Conservation (phyloP, 208 protist genomes). For the Jaenimonas drosophilae region DNA sequence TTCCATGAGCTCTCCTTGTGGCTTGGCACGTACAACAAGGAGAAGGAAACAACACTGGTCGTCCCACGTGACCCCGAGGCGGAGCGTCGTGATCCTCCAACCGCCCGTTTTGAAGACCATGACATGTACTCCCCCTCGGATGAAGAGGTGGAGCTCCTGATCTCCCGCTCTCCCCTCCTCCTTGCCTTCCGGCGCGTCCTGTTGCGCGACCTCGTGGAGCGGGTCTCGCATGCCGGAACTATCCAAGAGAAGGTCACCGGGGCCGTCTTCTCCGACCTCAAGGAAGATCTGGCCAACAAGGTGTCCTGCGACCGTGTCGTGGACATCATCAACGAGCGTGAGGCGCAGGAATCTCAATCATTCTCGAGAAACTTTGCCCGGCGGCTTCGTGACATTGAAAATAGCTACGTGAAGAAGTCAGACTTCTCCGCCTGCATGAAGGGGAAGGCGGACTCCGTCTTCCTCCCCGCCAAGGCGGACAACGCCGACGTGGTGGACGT, state of each 20-base stretch:
- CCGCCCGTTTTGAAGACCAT: not conserved
- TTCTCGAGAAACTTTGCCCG: constrained; percentile 9
- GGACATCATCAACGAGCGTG: constrained; percentile 2
- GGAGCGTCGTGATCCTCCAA: not conserved
- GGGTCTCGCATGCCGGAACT: constrained; percentile 29
- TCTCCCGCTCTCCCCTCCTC: constrained; percentile 54
- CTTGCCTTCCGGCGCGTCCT: constrained; percentile 61
- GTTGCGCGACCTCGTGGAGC: constrained; percentile 54
- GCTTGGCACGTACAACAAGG: constrained; percentile 17
- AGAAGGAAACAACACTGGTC: constrained; percentile 1
- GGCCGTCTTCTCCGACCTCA: constrained; percentile 21
- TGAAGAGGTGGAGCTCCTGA: constrained; percentile 15
- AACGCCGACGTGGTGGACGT: constrained; percentile 36
- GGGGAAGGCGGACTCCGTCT: constrained; percentile 39
- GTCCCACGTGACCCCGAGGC: not conserved
- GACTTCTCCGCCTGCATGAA: constrained; percentile 35
- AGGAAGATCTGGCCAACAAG: constrained; percentile 13
- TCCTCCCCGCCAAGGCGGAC: constrained; percentile 43
- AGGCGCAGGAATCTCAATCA: constrained; percentile 9
- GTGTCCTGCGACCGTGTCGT: constrained; percentile 3
- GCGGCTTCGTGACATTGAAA: constrained; percentile 36
- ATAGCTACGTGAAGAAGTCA: constrained; percentile 26
- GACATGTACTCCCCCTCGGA: constrained; percentile 1
- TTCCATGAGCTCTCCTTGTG: constrained; percentile 18
- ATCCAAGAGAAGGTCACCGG: constrained; percentile 46